Percentiles rank a stretch among this genome's conserved stretches.
These are phyloP conservation scores for Shiraia bambusicola DNA, from an alignment of 2,329 filamentous ascomycete genomes.

Conservation along the genomic window DNA sequence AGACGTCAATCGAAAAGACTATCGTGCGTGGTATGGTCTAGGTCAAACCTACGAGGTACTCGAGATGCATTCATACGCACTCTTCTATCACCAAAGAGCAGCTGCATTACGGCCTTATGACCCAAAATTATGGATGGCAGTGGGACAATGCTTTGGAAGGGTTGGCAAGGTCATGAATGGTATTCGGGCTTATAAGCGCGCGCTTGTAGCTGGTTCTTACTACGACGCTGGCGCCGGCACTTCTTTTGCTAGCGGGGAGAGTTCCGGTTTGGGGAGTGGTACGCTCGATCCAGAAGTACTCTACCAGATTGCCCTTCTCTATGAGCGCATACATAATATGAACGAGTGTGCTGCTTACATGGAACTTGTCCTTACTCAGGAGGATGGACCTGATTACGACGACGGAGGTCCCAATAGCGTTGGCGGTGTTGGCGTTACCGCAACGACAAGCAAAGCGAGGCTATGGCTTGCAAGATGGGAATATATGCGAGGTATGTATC, in stretches of 20 bases:
- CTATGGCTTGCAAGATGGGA: slow-evolving; percentile 90
- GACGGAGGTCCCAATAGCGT: slow-evolving; percentile 43
- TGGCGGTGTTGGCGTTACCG: slow-evolving; percentile 78
- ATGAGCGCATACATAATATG: slow-evolving; percentile 75
- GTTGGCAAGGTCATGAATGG: slow-evolving; percentile 86
- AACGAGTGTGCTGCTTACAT: slow-evolving; percentile 88
- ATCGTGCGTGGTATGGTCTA: slow-evolving; percentile 95
- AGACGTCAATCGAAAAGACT: slow-evolving; percentile 93
- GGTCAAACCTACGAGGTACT: slow-evolving; percentile 97
- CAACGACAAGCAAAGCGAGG: slow-evolving; percentile 86
- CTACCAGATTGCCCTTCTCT: slow-evolving; percentile 84
- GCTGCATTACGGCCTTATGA: slow-evolving; percentile 93
- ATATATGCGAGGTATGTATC: slow-evolving; percentile 73
- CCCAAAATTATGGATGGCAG: slow-evolving; percentile 98
- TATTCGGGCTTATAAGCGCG: slow-evolving; percentile 92
- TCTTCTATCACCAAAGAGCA: slow-evolving; percentile 97
- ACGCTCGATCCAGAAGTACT: slow-evolving; percentile 88
- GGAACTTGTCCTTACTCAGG: slow-evolving; percentile 92
- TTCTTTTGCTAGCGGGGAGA: slow-evolving; percentile 50
- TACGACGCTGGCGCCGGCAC: slow-evolving; percentile 65
- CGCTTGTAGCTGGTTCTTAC: slow-evolving; percentile 82
- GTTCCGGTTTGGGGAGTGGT: slow-evolving; percentile 48
- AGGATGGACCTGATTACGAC: slow-evolving; percentile 64
- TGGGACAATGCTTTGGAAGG: slow-evolving; percentile 86
- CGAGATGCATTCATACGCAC: slow-evolving; percentile 94